phyloP scores from a whole-genome alignment of 768 basidiomycete species.

The Suillus variegatus region DNA sequence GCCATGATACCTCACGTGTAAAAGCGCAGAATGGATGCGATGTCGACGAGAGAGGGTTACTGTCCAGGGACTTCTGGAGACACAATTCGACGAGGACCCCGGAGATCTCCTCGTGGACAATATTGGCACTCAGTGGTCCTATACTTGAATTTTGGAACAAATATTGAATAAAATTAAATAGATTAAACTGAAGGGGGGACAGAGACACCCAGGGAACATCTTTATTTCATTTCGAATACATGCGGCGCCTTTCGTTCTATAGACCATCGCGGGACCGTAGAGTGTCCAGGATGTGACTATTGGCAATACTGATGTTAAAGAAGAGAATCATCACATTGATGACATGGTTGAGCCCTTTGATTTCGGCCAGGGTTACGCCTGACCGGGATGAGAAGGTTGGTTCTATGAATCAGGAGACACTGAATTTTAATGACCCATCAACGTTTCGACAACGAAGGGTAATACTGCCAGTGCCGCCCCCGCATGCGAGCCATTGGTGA shows the following conservation, averaged over 20 bases:
- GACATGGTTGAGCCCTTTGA: conserved; percentile 60
- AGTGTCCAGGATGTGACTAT: conserved; percentile 56
- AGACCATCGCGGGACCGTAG: conserved; percentile 47
- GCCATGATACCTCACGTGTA: conserved; percentile 45
- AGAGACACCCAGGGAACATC: no score
- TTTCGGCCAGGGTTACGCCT: conserved; percentile 50
- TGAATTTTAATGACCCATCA: conserved; percentile 35
- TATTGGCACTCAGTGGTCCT: no score
- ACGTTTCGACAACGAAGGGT: conserved; percentile 49
- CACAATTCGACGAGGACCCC: background rate
- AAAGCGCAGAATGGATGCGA: no score
- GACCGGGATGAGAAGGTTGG: background rate
- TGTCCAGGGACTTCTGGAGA: background rate
- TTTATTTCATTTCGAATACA: conserved; percentile 25
- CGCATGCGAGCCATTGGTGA: conserved; percentile 38
- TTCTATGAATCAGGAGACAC: conserved; percentile 14
- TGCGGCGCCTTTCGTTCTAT: conserved; percentile 32
- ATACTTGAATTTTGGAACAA: no score
- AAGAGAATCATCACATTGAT: conserved; percentile 66
- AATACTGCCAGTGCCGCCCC: conserved; percentile 32
- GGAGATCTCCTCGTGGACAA: background rate
- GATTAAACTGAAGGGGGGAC: no score
- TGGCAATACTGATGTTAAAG: conserved; percentile 50
- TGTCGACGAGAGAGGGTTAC: background rate
- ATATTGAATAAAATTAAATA: no score